Evolutionary conservation across 2,329 filamentous ascomycete genomes (phyloP), one percentile per base, ranked within the genome.

Genomic region (Teratosphaeria nubilosa): DNA sequence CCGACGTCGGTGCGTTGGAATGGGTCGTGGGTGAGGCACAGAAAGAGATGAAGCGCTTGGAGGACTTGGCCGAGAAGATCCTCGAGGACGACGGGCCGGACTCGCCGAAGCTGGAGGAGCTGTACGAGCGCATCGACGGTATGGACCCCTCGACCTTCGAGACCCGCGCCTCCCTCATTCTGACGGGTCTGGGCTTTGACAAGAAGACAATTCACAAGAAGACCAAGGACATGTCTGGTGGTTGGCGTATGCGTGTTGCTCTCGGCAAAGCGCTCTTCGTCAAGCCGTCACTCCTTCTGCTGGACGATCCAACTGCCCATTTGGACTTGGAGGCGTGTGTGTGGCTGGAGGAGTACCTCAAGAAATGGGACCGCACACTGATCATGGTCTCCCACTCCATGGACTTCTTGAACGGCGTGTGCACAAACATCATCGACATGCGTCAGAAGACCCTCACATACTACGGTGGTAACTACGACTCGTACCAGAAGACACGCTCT

Each of bases 201-300:
- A 97, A 97, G 82, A 78, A 77, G 68, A 99, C 95, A 58, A 97
- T 99, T 73, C 81, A 95, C 77, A 99, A 99, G 85, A 96, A 95
- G 86, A 99, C 95, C 69, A 99, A 97, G 84, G 95, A 99, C 76
- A 99, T 99, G 95, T 99, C 94, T 65, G 94, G 94, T 90, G 94
- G 94, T 69, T 99, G 94, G 94, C 86, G 92, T 82, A 99, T 99
- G 94, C 90, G 95, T 83, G 94, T 99, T 60, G 94, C 94, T 59
- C 86, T 99, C 61, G 94, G 83, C 73, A 96, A 97, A 82, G 94
- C 94, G 59, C 86, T 99, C 56, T 99, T 99, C 80, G 92, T 99
- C 78, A 95, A 95, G 83, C 94, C 95, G 37, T 94, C 91, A 20
- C 82, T 99, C 59, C 85, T 99, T 55, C 83, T 99, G 65, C 91